Conservation (phyloP, 2,329 filamentous ascomycete genomes). For the Xylariaceae sp. region DNA sequence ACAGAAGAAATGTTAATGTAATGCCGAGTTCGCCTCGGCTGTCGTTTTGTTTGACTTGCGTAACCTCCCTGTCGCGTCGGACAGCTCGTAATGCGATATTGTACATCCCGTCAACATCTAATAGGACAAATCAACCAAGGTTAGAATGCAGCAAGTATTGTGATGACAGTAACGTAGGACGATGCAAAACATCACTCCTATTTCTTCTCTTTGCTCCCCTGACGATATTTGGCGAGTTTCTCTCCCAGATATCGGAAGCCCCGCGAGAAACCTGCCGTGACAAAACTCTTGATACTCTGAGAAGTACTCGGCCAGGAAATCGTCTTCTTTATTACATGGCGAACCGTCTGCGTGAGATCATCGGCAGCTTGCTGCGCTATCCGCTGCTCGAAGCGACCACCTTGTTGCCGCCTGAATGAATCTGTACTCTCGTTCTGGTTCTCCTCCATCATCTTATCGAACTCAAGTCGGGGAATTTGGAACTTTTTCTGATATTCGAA, state of each 20-base stretch:
- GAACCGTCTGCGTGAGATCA: conserved; percentile 68
- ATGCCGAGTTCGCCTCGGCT: too few species aligned
- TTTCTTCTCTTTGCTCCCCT: conserved; percentile 37
- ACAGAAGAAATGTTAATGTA: too few species aligned
- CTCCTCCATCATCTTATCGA: conserved; percentile 79
- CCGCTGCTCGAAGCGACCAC: conserved; percentile 79
- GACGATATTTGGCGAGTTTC: conserved; percentile 68
- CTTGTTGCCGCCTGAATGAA: conserved; percentile 70
- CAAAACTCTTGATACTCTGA: conserved; percentile 78
- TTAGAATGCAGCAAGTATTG: neutral
- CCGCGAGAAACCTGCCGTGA: conserved; percentile 72
- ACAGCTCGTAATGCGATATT: too few species aligned
- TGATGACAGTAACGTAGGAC: neutral
- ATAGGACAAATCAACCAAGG: too few species aligned
- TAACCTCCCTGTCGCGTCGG: too few species aligned
- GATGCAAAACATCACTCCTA: conserved; percentile 20
- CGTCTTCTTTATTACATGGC: conserved; percentile 77
- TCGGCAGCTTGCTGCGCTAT: conserved; percentile 69
- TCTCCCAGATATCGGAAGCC: conserved; percentile 77
- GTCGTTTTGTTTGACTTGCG: too few species aligned
- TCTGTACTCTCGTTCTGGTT: conserved; percentile 66
- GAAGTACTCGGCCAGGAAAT: conserved; percentile 89
- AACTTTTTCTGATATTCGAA: conserved; percentile 94
- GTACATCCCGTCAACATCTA: too few species aligned
- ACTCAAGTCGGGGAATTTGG: conserved; percentile 78